Base-by-base conservation (phyloP, 2,329 filamentous ascomycete species). In the Penicillium olsonii region DNA sequence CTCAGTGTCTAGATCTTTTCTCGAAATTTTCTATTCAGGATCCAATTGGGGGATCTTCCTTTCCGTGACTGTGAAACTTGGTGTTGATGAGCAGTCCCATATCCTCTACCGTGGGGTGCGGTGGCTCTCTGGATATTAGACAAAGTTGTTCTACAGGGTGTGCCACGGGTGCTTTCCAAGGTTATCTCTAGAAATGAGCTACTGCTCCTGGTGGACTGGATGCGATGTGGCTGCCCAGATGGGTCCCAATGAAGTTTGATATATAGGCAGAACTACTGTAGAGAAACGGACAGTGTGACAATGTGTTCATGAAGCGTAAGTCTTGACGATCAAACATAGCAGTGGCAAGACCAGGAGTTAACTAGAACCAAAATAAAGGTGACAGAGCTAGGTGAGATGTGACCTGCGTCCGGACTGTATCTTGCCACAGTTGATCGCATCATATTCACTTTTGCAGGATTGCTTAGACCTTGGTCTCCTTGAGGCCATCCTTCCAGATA, bases 401-500 rank as follows among this genome's bases (percentile, higher is more conserved):
- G 48, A 43, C 20, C 46, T 48, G 46, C 53, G 41, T 54, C 53
- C 37, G 37, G 46, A 42, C 38, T 52, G 45, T 41, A 42, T 40
- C 42, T 50, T 54, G 54, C 57, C 42, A 51, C 55, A 47, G 48
- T 57, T 48, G 42, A 35, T 18, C 56, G 52, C 46, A 51, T 54
- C 54, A 57, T 56, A 55, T 63, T 62, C 53, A 48, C 56, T 60
- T 52, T 53, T 48, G 52, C 57, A 54, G 54, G 39, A 40, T 34
- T 14, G 27, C 58, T 69, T 92, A 99, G 64, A 97, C 91, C 89
- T 99, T 97, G 81, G 84, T 85, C 79, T 87, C 87, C 64, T 78
- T 80, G 59, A 97, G 77, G 69, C 92, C 94, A 78, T 96, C 88
- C 85, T 97, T 96, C 92, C 92, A 97, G 79, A 95, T 78, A 62